A percentile compares a stretch with the other conserved stretches of the same genome.
These are phyloP conservation scores for Tetrahymena thermophila DNA, from an alignment of 73 alveolate species.

Conservation along the genomic window DNA sequence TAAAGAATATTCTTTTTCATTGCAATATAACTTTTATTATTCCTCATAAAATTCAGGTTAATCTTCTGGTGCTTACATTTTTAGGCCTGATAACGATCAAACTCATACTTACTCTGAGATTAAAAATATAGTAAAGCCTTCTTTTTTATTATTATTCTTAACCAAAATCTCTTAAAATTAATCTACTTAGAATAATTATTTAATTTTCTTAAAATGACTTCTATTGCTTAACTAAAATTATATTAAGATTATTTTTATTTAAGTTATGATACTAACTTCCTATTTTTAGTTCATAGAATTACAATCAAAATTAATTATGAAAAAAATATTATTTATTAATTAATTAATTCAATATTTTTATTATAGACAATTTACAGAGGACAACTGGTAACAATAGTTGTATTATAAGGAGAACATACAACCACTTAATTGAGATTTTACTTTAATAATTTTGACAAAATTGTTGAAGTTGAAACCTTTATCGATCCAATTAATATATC, in stretches of 20 bases:
- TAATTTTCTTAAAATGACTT: no score
- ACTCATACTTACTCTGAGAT: background rate
- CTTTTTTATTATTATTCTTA: background rate
- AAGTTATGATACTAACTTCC: no score
- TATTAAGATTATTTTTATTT: no score
- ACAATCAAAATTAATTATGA: no score
- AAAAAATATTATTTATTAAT: no score
- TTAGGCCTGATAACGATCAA: background rate
- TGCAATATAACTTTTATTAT: background rate
- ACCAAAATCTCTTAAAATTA: no score
- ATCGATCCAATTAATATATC: slow-evolving; percentile 9
- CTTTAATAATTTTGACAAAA: background rate
- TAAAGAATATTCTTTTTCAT: background rate
- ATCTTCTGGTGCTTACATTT: background rate
- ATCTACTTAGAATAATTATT: no score
- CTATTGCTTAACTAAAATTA: no score
- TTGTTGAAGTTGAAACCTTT: slow-evolving; percentile 14
- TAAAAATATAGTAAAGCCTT: background rate
- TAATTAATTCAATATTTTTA: background rate
- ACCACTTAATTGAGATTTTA: slow-evolving; percentile 4
- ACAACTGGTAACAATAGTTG: background rate
- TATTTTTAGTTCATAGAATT: no score
- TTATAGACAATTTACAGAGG: slow-evolving; percentile 6
- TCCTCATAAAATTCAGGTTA: background rate
- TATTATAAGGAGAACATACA: slow-evolving; percentile 18